Evolutionary conservation across 2,329 filamentous ascomycete species (phyloP), one percentile per base, ranked within the genome.

Genomic region (Cytospora piceicola): DNA sequence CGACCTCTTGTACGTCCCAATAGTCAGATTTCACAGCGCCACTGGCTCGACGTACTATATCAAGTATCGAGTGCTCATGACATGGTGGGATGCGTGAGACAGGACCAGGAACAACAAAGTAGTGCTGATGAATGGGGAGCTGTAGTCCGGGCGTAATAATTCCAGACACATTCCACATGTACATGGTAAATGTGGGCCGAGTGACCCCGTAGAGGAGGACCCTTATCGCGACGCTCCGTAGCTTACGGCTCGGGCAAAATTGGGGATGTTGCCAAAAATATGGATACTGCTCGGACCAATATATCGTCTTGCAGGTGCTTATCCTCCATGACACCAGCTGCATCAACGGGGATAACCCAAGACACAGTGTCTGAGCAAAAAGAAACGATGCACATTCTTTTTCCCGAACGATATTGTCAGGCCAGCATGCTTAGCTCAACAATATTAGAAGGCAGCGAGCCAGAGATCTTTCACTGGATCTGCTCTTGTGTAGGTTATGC

Each of bases 231-330:
- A n/a, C 36, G 22, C 15, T 39, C 60, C 49, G 60, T 34, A 56
- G 60, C 60, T 56, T 63, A 36, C 52, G 52, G 52, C 29, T 53
- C 53, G 61, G 61, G 53, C 61, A 57, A 63, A 8, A 14, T 32
- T 57, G 49, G 39, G 61, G 61, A 55, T 36, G 30, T 39, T 32
- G 56, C 30, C 34, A 29, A 57, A 30, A 51, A 29, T 36, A 46
- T n/a, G 60, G n/a, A n/a, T 24, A 32, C 60, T n/a, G n/a, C n/a
- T 56, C 59, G 32, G 20, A 36, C 39, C 17, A 24, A 12, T 56
- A 27, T 51, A 46, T 17, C 24, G 39, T 8, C 39, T 51, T 57
- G 60, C 39, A 55, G 61, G 34, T 53, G 27, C 61, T 57, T 57
- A 34, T 51, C 27, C 34, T 39, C 24, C 52, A 62, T 4, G 32